Conservation (phyloP, 371 early-diverging fungal genomes). For the Actinomortierella wolfii region DNA sequence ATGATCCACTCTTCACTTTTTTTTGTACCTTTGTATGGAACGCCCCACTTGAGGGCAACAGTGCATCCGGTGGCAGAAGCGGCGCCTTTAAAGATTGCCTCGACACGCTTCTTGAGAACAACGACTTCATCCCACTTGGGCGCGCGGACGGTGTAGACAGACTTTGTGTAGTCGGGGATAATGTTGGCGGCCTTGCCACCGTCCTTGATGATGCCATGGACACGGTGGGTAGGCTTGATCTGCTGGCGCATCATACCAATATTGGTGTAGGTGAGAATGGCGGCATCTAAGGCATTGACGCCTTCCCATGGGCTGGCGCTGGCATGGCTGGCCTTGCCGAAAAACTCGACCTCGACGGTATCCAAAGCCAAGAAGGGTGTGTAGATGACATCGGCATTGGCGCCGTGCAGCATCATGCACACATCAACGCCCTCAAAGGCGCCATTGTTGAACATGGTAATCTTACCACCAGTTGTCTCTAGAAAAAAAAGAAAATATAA, state of each 20-base stretch:
- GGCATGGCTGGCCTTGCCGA: constrained; percentile 71
- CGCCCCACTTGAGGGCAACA: constrained; percentile 43
- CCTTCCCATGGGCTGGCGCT: constrained; percentile 76
- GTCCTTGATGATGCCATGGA: constrained; percentile 64
- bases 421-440: constrained; percentile 68
- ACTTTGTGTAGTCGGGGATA: constrained; percentile 51
- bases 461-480: constrained; percentile 74
- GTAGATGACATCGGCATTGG: constrained; percentile 48
- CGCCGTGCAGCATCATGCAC: constrained; percentile 82
- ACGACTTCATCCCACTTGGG: constrained; percentile 46
- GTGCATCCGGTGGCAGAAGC: constrained; percentile 62
- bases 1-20: too few species aligned
- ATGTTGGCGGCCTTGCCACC: constrained; percentile 54
- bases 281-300: constrained; percentile 76
- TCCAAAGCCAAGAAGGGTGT: constrained; percentile 49
- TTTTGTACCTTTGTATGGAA: constrained; percentile 47
- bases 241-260: constrained; percentile 75
- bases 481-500: neutral
- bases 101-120: constrained; percentile 45
- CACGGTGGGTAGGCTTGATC: constrained; percentile 56
- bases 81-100: constrained; percentile 51
- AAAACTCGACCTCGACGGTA: constrained; percentile 60
- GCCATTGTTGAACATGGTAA: constrained; percentile 62
- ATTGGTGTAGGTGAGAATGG: constrained; percentile 61
- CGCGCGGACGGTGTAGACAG: constrained; percentile 54